These are phyloP conservation scores for Huntiella abstrusa DNA, from an alignment of 2,329 filamentous ascomycete genomes.

Conservation along the genomic window DNA sequence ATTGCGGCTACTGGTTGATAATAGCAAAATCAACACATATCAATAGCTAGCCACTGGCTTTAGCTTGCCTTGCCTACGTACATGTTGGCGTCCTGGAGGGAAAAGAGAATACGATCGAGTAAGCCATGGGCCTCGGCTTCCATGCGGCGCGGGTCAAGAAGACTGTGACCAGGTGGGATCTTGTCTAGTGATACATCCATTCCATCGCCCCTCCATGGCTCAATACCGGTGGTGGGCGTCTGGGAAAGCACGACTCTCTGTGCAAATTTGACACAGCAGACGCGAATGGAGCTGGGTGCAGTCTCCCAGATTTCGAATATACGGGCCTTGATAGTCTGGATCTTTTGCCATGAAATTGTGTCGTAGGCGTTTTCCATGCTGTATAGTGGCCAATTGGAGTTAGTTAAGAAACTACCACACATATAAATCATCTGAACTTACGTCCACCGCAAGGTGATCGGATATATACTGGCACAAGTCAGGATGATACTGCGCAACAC, in stretches of 20 bases:
- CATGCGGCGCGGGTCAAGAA: conserved; percentile 61
- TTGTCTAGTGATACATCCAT: conserved; percentile 71
- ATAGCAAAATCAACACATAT: no score
- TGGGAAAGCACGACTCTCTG: conserved; percentile 86
- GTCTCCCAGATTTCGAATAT: conserved; percentile 80
- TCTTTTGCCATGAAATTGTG: conserved; percentile 64
- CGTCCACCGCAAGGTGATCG: conserved; percentile 83
- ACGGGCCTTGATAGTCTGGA: conserved; percentile 72
- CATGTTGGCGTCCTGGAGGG: conserved; percentile 55
- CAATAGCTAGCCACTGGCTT: no score
- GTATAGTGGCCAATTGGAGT: conserved; percentile 16
- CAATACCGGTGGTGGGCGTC: conserved; percentile 62
- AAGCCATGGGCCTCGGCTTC: conserved; percentile 88
- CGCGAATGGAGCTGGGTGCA: conserved; percentile 54
- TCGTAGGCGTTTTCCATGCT: conserved; percentile 82
- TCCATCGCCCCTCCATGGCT: conserved; percentile 44
- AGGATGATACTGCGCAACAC: conserved; percentile 79
- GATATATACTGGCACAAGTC: conserved; percentile 80
- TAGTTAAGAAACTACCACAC: neutral
- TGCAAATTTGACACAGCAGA: conserved; percentile 95
- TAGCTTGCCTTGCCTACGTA: neutral
- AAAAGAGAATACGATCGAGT: conserved; percentile 67
- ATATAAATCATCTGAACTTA: conserved; percentile 34
- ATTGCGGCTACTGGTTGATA: no score
- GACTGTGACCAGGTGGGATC: conserved; percentile 63